A percentile compares a stretch with the other conserved stretches of the same genome.
These are phyloP conservation scores for Nepenthes gracilis DNA, from an alignment of 148 eudicot genomes.

Conservation along the genomic window DNA sequence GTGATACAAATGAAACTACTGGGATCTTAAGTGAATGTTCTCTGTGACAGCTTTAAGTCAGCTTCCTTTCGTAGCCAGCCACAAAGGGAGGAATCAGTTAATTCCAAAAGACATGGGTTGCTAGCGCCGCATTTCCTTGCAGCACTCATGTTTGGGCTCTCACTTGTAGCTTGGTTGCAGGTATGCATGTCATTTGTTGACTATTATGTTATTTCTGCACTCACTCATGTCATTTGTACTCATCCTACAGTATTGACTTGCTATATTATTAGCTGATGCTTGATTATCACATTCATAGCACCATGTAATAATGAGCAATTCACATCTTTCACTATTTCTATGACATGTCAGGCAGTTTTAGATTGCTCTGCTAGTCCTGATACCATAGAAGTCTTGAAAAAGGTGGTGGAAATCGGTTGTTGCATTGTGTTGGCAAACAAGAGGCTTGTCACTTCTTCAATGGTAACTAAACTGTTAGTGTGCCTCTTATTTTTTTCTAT, in stretches of 20 bases:
- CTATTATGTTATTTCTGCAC: background rate
- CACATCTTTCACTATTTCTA: background rate
- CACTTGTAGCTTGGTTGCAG: conserved; percentile 88
- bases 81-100: conserved; percentile 31
- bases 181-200: conserved; percentile 21
- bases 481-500: background rate
- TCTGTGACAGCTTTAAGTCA: conserved; percentile 58
- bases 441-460: conserved; percentile 77
- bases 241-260: no score
- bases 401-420: conserved; percentile 45
- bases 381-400: conserved; percentile 49
- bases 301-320: background rate
- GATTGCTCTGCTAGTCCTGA: conserved; percentile 97
- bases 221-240: no score
- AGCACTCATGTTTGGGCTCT: conserved; percentile 74
- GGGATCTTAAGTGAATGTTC: background rate
- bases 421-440: conserved; percentile 89
- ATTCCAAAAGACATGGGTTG: conserved; percentile 70
- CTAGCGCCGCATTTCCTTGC: conserved; percentile 75
- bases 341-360: conserved; percentile 59
- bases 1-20: background rate
- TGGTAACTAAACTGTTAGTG: conserved; percentile 33
- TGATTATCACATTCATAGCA: background rate
- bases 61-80: conserved; percentile 79
- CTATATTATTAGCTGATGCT: no score